These are phyloP conservation scores for Rubroboletus pulcherrimus DNA, from an alignment of 768 basidiomycete genomes.

Conservation along the genomic window DNA sequence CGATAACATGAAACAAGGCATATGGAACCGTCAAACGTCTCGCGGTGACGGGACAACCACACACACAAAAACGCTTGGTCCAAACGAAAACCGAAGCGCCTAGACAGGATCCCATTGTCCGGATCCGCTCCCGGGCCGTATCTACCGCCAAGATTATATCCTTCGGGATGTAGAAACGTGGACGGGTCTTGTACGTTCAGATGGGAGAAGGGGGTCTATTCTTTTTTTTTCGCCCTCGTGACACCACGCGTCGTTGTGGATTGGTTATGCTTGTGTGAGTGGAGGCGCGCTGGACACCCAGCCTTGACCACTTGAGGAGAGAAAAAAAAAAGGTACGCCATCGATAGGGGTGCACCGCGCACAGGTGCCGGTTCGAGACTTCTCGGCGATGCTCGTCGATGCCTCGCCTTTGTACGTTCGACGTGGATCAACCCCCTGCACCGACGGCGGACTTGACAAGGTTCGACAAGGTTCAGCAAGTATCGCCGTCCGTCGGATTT, in stretches of 20 bases:
- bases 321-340: neutral
- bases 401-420: neutral
- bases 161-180: neutral
- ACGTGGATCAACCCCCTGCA: neutral
- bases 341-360: neutral
- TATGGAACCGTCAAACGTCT: neutral
- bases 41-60: neutral
- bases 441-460: neutral
- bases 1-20: conserved; percentile 1
- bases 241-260: neutral
- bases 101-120: neutral
- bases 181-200: neutral
- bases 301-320: neutral
- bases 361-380: neutral
- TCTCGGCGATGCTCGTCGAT: neutral
- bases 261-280: neutral
- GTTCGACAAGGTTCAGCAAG: neutral
- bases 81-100: neutral
- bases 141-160: neutral
- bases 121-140: neutral
- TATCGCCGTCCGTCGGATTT: neutral
- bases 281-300: no score
- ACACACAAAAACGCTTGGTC: neutral
- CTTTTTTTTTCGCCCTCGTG: neutral
- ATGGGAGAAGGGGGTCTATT: no score